Conservation (phyloP, 352 stramenopile genomes). For the Phytophthora colocasiae region DNA sequence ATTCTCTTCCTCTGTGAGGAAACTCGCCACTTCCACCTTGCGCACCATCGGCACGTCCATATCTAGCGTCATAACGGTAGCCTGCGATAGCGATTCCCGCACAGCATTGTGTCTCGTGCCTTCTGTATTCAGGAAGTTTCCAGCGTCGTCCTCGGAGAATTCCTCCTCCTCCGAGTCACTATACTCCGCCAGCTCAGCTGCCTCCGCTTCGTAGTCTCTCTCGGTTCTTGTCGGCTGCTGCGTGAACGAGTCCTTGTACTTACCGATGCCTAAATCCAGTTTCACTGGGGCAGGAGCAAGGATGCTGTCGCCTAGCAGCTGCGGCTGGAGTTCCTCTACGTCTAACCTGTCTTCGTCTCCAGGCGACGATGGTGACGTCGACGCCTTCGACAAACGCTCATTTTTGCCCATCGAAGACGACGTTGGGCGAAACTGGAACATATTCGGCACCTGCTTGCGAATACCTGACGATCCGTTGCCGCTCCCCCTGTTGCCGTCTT, state of each 20-base stretch:
- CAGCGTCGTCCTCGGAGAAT: slow-evolving; percentile 31
- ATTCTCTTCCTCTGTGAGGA: slow-evolving; percentile 57
- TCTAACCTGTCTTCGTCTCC: slow-evolving; percentile 44
- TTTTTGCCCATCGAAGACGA: slow-evolving; percentile 47
- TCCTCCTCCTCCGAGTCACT: slow-evolving; percentile 37
- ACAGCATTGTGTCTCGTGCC: slow-evolving; percentile 17
- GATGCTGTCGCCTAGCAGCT: slow-evolving; percentile 39
- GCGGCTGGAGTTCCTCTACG: slow-evolving; percentile 42
- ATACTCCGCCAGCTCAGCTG: slow-evolving; percentile 40
- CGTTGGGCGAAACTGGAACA: slow-evolving; percentile 68
- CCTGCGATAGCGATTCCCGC: slow-evolving; percentile 29
- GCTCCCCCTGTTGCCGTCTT: slow-evolving; percentile 39
- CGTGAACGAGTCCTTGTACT: slow-evolving; percentile 56
- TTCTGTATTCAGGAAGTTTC: slow-evolving; percentile 48
- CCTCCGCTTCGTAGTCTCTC: slow-evolving; percentile 44
- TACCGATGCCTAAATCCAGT: slow-evolving; percentile 60
- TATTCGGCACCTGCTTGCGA: slow-evolving; percentile 57
- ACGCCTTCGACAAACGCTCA: slow-evolving; percentile 47
- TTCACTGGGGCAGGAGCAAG: slow-evolving; percentile 34
- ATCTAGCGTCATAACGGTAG: slow-evolving; percentile 34
- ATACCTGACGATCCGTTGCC: slow-evolving; percentile 40
- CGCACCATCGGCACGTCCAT: slow-evolving; percentile 35
- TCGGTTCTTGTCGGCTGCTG: slow-evolving; percentile 18
- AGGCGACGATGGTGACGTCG: slow-evolving; percentile 40
- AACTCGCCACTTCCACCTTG: slow-evolving; percentile 61